phyloP scores from a whole-genome alignment of 2,329 filamentous ascomycete genomes.

The Fusarium begoniae region DNA sequence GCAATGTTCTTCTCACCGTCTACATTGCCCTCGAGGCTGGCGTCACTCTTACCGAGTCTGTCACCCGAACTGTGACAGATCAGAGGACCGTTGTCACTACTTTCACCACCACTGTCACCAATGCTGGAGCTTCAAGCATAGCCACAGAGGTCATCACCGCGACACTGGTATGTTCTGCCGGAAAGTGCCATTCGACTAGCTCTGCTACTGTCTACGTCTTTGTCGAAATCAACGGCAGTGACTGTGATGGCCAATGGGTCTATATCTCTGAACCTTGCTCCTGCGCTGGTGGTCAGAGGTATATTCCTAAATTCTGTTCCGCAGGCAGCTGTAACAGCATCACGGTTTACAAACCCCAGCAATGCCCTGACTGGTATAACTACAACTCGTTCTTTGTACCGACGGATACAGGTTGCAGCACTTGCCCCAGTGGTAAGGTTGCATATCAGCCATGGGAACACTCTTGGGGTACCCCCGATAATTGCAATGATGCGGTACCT shows the following conservation, averaged over 20 bases:
- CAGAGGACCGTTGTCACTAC: constrained; percentile 23
- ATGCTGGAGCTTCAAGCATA: not conserved
- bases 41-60: not conserved
- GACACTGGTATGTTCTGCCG: constrained; percentile 22
- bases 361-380: constrained; percentile 12
- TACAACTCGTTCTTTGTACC: constrained; percentile 17
- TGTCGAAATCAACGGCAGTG: constrained; percentile 22
- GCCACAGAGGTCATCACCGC: constrained; percentile 1
- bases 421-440: constrained; percentile 4
- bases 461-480: constrained; percentile 3
- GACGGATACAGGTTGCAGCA: no score
- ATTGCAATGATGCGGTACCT: not conserved
- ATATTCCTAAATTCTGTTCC: constrained; percentile 29
- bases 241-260: constrained; percentile 27
- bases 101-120: constrained; percentile 15
- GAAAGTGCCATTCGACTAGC: constrained; percentile 14
- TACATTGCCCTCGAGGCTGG: constrained; percentile 1
- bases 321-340: constrained; percentile 16
- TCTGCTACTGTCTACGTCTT: constrained; percentile 24
- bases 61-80: constrained; percentile 19
- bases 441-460: constrained; percentile 34
- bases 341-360: constrained; percentile 35
- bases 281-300: constrained; percentile 26
- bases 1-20: constrained; percentile 24
- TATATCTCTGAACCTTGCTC: constrained; percentile 25